These are phyloP conservation scores for Penicillium sp. DNA, from an alignment of 2,329 filamentous ascomycete species.

Conservation along the genomic window DNA sequence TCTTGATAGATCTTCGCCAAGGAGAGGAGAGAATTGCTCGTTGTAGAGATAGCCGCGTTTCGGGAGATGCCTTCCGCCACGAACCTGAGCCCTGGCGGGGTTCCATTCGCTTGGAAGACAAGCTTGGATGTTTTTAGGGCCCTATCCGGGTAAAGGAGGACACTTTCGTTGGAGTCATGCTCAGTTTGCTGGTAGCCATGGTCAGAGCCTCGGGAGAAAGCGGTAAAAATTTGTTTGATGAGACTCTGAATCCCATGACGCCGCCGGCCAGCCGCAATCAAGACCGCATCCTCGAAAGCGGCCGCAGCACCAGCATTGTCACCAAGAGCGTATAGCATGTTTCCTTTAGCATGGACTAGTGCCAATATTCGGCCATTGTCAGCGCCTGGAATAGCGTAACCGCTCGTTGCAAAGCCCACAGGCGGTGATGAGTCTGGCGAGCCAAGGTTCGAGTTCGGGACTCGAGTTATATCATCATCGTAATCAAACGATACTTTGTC, in stretches of 20 bases:
- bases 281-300: slow-evolving; percentile 90
- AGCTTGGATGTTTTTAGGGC: slow-evolving; percentile 78
- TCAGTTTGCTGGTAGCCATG: slow-evolving; percentile 40
- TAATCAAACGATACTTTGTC: slow-evolving; percentile 59
- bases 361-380: slow-evolving; percentile 92
- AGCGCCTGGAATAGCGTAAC: slow-evolving; percentile 76
- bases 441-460: slow-evolving; percentile 24
- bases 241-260: slow-evolving; percentile 71
- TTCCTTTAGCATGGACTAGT: slow-evolving; percentile 96
- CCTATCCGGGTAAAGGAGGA: slow-evolving; percentile 77
- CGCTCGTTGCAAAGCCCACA: slow-evolving; percentile 69
- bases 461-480: slow-evolving; percentile 44
- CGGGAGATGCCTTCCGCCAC: slow-evolving; percentile 68
- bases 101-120: slow-evolving; percentile 72
- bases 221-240: slow-evolving; percentile 71
- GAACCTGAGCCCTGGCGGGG: slow-evolving; percentile 74
- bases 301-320: slow-evolving; percentile 76
- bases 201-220: slow-evolving; percentile 56
- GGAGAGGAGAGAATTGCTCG: slow-evolving; percentile 90
- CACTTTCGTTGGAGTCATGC: slow-evolving; percentile 54
- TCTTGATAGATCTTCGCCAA: slow-evolving; percentile 98
- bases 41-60: slow-evolving; percentile 82
- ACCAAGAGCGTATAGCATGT: slow-evolving; percentile 89
- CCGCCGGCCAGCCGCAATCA: slow-evolving; percentile 75
- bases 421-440: slow-evolving; percentile 32